phyloP scores from a whole-genome alignment of 805 yeast genomes.

The Spencermartinsiella europaea region DNA sequence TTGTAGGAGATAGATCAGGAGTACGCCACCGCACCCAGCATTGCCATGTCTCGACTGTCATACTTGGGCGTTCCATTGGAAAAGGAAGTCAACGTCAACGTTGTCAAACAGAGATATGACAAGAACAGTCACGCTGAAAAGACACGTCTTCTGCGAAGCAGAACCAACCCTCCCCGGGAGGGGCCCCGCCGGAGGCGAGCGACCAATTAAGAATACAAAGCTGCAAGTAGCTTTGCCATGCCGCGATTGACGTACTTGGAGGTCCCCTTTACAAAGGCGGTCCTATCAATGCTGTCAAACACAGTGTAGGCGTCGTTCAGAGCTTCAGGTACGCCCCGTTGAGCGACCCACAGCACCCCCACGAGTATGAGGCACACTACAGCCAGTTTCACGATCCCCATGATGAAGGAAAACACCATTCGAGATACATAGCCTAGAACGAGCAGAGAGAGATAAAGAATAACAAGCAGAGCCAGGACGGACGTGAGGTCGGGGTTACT shows the following conservation, averaged over 20 bases:
- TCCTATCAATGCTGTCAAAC: conserved; percentile 6
- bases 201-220: background rate
- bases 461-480: conserved; percentile 19
- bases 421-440: conserved; percentile 22
- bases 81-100: no score
- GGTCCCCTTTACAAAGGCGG: background rate
- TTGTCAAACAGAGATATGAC: no score
- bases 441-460: conserved; percentile 24
- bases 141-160: no score
- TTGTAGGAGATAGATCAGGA: no score
- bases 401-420: conserved; percentile 20
- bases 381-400: conserved; percentile 17
- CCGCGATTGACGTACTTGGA: background rate
- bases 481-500: conserved; percentile 19
- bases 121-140: no score
- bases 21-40: no score
- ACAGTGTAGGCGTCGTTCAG: conserved; percentile 5
- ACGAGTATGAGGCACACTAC: conserved; percentile 2
- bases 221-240: background rate
- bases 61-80: no score
- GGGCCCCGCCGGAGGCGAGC: no score
- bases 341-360: conserved; percentile 10
- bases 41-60: no score
- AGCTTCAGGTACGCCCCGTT: conserved; percentile 13
- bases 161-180: no score